phyloP scores from a whole-genome alignment of 495 filamentous ascomycete genomes.

The Entonaema liquescens region DNA sequence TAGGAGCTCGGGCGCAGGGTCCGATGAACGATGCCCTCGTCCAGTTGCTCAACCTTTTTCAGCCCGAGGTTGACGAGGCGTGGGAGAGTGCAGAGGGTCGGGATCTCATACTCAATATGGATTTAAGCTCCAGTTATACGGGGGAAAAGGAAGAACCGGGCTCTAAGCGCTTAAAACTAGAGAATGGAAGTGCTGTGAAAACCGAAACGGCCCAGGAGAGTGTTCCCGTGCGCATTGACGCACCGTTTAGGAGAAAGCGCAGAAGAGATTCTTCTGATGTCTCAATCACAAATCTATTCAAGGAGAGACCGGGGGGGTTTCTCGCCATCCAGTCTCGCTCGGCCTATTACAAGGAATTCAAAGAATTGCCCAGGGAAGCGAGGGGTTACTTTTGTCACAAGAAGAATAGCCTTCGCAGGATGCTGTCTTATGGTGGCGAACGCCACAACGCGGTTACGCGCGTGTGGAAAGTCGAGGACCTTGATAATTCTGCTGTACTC shows the following conservation, averaged over 20 bases:
- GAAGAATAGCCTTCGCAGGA: slow-evolving; percentile 40
- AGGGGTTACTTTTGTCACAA: slow-evolving; percentile 27
- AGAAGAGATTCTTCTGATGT: not conserved
- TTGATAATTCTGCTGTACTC: slow-evolving; percentile 31
- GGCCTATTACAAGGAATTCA: slow-evolving; percentile 37
- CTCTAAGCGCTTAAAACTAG: not conserved
- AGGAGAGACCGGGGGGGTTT: not conserved
- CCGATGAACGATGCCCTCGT: slow-evolving; percentile 29
- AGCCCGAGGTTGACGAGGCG: slow-evolving; percentile 29
- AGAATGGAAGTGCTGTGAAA: not conserved
- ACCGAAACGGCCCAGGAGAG: not conserved
- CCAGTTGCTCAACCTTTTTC: slow-evolving; percentile 39
- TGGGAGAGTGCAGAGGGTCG: slow-evolving; percentile 32
- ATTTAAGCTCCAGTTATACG: slow-evolving; percentile 13
- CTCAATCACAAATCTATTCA: not conserved
- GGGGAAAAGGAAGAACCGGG: slow-evolving; percentile 3
- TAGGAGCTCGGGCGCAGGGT: slow-evolving; percentile 38
- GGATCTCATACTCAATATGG: slow-evolving; percentile 19
- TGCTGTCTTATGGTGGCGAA: slow-evolving; percentile 28
- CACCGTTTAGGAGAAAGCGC: not conserved
- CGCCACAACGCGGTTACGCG: not conserved
- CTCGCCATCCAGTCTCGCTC: slow-evolving; percentile 14
- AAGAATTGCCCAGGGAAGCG: slow-evolving; percentile 1
- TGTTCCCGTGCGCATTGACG: not conserved
- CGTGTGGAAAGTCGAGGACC: slow-evolving; percentile 24